phyloP scores from a whole-genome alignment of 345 rosid species.

The Salix brachista region DNA sequence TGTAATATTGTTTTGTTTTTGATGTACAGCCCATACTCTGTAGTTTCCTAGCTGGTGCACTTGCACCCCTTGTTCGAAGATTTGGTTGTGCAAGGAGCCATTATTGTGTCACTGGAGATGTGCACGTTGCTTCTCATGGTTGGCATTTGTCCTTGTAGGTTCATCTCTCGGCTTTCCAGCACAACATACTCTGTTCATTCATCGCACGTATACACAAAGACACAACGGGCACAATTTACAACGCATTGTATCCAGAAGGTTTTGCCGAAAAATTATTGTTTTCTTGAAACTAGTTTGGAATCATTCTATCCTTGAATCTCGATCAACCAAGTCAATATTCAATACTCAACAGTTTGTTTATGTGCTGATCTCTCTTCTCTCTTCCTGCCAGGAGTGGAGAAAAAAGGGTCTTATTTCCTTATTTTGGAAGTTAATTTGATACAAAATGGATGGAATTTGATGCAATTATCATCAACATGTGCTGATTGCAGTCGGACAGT shows the following conservation, averaged over 20 bases:
- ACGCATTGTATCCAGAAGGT: background rate
- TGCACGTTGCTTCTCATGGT: slow-evolving; percentile 26
- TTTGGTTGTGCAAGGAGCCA: slow-evolving; percentile 3
- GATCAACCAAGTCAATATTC: background rate
- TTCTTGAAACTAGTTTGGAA: background rate
- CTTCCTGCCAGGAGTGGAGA: background rate
- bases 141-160: slow-evolving; percentile 46
- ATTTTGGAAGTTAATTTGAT: no score
- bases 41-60: slow-evolving; percentile 43
- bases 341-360: background rate
- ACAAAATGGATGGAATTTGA: background rate
- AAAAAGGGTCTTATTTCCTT: background rate
- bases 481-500: background rate
- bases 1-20: slow-evolving; percentile 8
- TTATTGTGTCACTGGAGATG: slow-evolving; percentile 19
- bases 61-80: slow-evolving; percentile 11
- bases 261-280: background rate
- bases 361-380: background rate
- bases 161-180: slow-evolving; percentile 45
- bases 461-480: background rate
- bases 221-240: background rate
- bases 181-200: slow-evolving; percentile 22
- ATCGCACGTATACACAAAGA: slow-evolving; percentile 13
- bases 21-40: slow-evolving; percentile 29
- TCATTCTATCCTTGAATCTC: background rate